Percentiles rank a stretch among this genome's conserved stretches.
Conservation (phyloP, 306 rosid genomes). For the Trifolium subterraneum region DNA sequence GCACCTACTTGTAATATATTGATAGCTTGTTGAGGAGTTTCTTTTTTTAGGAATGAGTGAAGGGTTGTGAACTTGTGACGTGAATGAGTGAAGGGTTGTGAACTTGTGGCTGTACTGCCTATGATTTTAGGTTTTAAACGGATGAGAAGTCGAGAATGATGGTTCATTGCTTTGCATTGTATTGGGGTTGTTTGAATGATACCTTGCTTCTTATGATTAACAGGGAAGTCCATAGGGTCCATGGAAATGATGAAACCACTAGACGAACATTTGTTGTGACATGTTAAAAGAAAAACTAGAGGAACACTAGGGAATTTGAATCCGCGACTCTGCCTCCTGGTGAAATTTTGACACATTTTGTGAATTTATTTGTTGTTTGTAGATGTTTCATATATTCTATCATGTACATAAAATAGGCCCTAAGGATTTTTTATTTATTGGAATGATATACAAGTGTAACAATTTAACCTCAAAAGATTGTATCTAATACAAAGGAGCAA, state of each 20-base stretch:
- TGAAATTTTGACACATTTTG: background rate
- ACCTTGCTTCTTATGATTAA: conserved; percentile 45
- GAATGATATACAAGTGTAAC: conserved; percentile 3
- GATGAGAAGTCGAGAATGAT: conserved; percentile 38
- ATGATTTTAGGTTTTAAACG: conserved; percentile 29
- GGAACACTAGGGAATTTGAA: conserved; percentile 27
- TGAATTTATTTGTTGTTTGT: conserved; percentile 16
- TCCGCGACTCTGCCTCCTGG: conserved; percentile 17
- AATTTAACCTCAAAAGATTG: conserved; percentile 27
- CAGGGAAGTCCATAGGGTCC: conserved; percentile 39
- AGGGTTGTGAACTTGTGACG: conserved; percentile 3
- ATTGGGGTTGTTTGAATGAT: conserved; percentile 44
- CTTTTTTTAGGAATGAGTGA: conserved; percentile 25
- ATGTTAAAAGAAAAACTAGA: conserved; percentile 24
- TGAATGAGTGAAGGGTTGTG: conserved; percentile 26
- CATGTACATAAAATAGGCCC: conserved; percentile 9
- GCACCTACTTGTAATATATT: too few species aligned
- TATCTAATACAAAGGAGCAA: conserved; percentile 19
- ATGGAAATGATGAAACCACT: background rate
- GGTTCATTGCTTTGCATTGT: conserved; percentile 36
- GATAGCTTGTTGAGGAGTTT: conserved; percentile 4
- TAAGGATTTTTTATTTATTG: background rate
- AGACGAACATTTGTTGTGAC: conserved; percentile 10
- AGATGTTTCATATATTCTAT: conserved; percentile 14
- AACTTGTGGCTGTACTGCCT: conserved; percentile 29